Conservation (phyloP, 163 green algal species). For the Chloromonas sp. region DNA sequence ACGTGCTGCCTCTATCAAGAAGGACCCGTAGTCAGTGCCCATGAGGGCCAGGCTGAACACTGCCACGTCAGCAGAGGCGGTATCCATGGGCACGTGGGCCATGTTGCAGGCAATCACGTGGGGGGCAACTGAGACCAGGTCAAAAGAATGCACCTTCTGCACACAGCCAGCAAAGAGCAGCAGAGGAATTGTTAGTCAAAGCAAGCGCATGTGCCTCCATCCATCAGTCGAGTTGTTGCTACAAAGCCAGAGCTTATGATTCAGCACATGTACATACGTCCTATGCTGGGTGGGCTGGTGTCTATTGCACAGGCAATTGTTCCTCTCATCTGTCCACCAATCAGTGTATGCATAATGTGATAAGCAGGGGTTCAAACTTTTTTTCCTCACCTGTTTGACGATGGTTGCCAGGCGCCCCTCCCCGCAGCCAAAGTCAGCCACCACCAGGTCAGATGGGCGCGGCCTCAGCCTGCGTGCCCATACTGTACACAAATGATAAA, state of each 20-base stretch:
- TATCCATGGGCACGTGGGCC: constrained; percentile 64
- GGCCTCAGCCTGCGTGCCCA: constrained; percentile 1
- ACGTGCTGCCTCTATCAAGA: constrained; percentile 77
- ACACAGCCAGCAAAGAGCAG: background rate
- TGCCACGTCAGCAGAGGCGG: constrained; percentile 64
- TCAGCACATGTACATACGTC: too few relatives aligned
- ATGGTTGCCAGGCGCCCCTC: constrained; percentile 75
- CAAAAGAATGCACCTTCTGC: constrained; percentile 82
- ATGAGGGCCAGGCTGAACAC: constrained; percentile 95
- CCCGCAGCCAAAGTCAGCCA: constrained; percentile 96
- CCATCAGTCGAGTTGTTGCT: too few relatives aligned
- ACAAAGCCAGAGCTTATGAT: too few relatives aligned
- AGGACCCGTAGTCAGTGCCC: constrained; percentile 75
- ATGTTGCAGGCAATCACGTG: constrained; percentile 95
- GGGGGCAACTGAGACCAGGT: constrained; percentile 75
- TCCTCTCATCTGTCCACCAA: too few relatives aligned
- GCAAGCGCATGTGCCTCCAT: too few relatives aligned
- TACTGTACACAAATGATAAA: background rate
- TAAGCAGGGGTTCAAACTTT: too few relatives aligned
- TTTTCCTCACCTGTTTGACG: constrained; percentile 37
- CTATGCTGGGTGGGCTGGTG: too few relatives aligned
- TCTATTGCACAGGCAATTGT: too few relatives aligned
- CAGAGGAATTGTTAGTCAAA: background rate
- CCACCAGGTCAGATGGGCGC: constrained; percentile 30
- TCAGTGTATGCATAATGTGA: too few relatives aligned